Conservation (phyloP, 106 monocot genomes). For the Iris macrosiphon region DNA sequence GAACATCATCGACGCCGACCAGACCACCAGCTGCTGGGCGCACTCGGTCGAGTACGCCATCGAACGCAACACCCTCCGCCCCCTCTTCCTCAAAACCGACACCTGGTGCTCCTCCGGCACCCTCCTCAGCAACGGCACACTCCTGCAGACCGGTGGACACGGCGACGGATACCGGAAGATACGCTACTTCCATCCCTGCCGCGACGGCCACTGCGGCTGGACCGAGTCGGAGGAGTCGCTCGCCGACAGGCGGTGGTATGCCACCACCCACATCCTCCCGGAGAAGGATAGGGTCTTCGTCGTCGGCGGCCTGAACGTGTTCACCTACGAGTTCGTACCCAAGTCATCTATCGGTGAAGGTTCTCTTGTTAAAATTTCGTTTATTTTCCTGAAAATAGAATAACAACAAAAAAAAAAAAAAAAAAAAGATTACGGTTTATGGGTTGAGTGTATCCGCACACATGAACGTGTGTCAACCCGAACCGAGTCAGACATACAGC, state of each 20-base stretch:
- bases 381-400: too few relatives aligned
- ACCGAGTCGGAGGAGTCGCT: constrained; percentile 13
- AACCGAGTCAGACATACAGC: too few relatives aligned
- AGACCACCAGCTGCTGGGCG: constrained; percentile 16
- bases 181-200: constrained; percentile 29
- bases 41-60: constrained; percentile 36
- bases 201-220: constrained; percentile 19
- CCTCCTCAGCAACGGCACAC: constrained; percentile 32
- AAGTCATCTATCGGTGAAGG: constrained; percentile 14
- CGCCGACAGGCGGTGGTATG: constrained; percentile 33
- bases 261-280: constrained; percentile 38
- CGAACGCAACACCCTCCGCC: constrained; percentile 20
- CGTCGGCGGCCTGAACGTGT: constrained; percentile 27
- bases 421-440: too few relatives aligned
- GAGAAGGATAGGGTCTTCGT: constrained; percentile 33
- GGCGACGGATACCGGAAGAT: constrained; percentile 26
- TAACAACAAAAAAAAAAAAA: too few relatives aligned
- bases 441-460: too few relatives aligned
- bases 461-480: too few relatives aligned
- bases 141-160: constrained; percentile 43
- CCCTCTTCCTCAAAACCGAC: constrained; percentile 21
- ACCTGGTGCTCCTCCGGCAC: constrained; percentile 48
- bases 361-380: too few relatives aligned
- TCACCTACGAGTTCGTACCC: constrained; percentile 45
- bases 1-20: not conserved